A percentile compares a stretch with the other conserved stretches of the same genome.
Conservation (phyloP, 257 asterid genomes). For the Forsythia suspensa region DNA sequence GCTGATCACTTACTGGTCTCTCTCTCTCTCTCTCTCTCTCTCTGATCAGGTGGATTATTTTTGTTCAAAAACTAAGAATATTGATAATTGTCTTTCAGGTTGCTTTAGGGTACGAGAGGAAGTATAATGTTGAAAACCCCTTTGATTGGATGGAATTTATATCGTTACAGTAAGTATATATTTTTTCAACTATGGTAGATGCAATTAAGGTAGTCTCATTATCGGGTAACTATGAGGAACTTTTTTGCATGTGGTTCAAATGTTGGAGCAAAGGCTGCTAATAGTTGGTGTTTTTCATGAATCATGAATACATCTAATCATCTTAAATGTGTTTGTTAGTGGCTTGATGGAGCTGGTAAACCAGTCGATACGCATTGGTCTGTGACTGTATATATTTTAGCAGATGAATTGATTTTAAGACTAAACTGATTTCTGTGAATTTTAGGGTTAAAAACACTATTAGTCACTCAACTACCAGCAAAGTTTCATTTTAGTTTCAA, state of each 20-base stretch:
- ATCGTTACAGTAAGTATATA: slow-evolving; percentile 66
- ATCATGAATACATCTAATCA: background rate
- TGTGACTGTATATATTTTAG: background rate
- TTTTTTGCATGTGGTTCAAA: background rate
- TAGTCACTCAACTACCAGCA: background rate
- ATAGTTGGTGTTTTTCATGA: background rate
- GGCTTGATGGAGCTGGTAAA: background rate
- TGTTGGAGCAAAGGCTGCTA: too few species aligned
- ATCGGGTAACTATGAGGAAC: too few species aligned
- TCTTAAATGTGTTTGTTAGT: background rate
- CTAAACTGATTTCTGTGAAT: background rate
- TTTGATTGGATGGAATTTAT: slow-evolving; percentile 89
- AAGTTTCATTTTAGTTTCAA: too few species aligned
- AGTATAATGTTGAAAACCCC: slow-evolving; percentile 64
- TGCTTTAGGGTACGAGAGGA: slow-evolving; percentile 59
- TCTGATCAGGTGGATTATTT: background rate
- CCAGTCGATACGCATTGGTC: background rate
- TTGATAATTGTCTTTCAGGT: slow-evolving; percentile 38
- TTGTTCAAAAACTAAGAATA: background rate
- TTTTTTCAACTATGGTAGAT: background rate
- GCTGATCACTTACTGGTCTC: slow-evolving; percentile 74
- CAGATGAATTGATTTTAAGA: background rate
- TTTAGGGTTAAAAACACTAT: too few species aligned
- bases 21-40: slow-evolving; percentile 14
- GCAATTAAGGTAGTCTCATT: background rate